These are phyloP conservation scores for Tylopilus sp. DNA, from an alignment of 1,284 basidiomycete species.

Conservation along the genomic window DNA sequence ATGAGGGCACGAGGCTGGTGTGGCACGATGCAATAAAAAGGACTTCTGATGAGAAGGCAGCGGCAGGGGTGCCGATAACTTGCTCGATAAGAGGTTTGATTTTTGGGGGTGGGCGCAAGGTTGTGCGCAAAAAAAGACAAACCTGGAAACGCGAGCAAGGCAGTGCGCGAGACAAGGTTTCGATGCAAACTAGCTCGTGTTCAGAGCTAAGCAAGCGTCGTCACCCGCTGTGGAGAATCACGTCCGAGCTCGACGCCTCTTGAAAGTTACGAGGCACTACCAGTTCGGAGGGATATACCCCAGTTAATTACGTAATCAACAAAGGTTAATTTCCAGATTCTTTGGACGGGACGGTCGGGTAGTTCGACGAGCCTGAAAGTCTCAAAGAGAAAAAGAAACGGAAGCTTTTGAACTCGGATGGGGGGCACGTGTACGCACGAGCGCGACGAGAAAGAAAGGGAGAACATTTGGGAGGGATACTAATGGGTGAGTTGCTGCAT, in stretches of 20 bases:
- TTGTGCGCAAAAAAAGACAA: background rate
- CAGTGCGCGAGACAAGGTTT: background rate
- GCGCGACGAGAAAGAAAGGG: too few relatives aligned
- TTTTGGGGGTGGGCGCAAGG: background rate
- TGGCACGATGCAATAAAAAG: background rate
- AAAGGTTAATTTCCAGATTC: too few relatives aligned
- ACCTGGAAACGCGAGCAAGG: background rate
- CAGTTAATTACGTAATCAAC: too few relatives aligned
- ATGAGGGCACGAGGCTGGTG: slow-evolving; percentile 7
- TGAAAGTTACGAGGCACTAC: too few relatives aligned
- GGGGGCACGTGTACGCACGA: too few relatives aligned
- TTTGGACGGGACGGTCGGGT: too few relatives aligned
- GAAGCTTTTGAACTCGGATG: too few relatives aligned
- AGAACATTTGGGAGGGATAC: too few relatives aligned
- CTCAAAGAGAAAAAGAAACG: too few relatives aligned
- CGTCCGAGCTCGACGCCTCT: background rate
- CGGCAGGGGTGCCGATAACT: background rate
- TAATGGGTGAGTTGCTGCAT: too few relatives aligned
- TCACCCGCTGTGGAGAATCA: slow-evolving; percentile 3
- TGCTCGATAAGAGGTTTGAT: slow-evolving; percentile 3
- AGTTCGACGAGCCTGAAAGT: too few relatives aligned
- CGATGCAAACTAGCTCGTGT: background rate
- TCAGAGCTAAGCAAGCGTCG: background rate
- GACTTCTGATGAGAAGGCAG: slow-evolving; percentile 13
- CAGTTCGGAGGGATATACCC: too few relatives aligned